phyloP scores from a whole-genome alignment of 2,329 filamentous ascomycete genomes.

The Alternaria longipes region DNA sequence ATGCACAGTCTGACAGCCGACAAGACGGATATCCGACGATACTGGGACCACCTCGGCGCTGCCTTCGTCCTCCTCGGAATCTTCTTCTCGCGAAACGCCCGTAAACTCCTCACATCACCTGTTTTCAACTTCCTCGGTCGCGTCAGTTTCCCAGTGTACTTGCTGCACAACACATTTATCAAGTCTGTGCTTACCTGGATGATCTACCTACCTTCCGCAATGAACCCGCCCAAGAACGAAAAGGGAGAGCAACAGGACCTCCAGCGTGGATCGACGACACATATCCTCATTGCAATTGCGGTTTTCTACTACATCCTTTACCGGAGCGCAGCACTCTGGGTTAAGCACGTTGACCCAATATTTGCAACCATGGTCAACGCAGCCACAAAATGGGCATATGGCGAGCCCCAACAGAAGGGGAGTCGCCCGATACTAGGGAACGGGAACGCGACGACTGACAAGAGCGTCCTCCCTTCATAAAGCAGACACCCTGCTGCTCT shows the following conservation, averaged over 20 bases:
- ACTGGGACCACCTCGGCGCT: slow-evolving; percentile 61
- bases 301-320: slow-evolving; percentile 51
- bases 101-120: slow-evolving; percentile 63
- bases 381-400: slow-evolving; percentile 46
- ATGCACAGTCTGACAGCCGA: slow-evolving; percentile 58
- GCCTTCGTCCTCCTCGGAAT: slow-evolving; percentile 61
- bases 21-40: slow-evolving; percentile 60
- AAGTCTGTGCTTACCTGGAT: slow-evolving; percentile 69
- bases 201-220: slow-evolving; percentile 57
- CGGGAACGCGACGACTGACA: slow-evolving; percentile 29
- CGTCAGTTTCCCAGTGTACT: slow-evolving; percentile 71
- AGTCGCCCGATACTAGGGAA: slow-evolving; percentile 33
- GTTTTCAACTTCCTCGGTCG: slow-evolving; percentile 70
- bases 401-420: slow-evolving; percentile 32
- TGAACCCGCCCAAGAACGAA: slow-evolving; percentile 49
- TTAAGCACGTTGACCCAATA: slow-evolving; percentile 47
- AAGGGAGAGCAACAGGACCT: slow-evolving; percentile 50
- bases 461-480: slow-evolving; percentile 36
- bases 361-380: slow-evolving; percentile 45
- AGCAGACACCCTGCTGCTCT: background rate
- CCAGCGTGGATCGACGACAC: slow-evolving; percentile 42
- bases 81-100: slow-evolving; percentile 62
- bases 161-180: slow-evolving; percentile 69
- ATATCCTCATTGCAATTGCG: slow-evolving; percentile 46
- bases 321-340: slow-evolving; percentile 45